Evolutionary conservation across 2,329 filamentous ascomycete species (phyloP), one percentile per base, ranked within the genome.

Genomic region (Aspergillus chevalieri): DNA sequence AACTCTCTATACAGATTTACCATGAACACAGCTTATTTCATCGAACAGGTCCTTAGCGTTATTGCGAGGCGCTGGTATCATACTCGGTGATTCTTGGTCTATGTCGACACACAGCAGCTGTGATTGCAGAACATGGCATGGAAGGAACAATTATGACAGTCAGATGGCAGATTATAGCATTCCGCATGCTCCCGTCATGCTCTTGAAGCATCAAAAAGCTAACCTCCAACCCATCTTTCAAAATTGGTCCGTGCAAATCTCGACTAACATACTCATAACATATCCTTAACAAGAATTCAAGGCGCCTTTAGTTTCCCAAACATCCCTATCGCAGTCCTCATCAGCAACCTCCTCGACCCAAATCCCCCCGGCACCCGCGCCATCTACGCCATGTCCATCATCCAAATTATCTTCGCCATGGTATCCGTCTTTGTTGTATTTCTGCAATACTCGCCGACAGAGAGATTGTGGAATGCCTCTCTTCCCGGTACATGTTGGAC

Each of bases 231-330:
- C 28, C 19, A 57, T 50, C 58, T 2, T 62, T 63, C 46, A 62
- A 63, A 36, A 64, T 63, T 26, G 59, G 60, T 53, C 28, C 2
- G 53, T 48, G 24, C 39, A 15, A 19, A 21, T 9, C 17, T 36
- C 17, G 34, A 41, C 28, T 15, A 24, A 12, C 15, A 36, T 15
- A 26, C 22, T 30, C 1, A 17, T 10, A 21, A 21, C 14, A 17
- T 6, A n/a, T 5, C 1, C 9, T 3, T 26, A n/a, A 48, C 14
- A 15, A 6, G 15, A 6, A 15, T 15, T 33, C 6, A 15, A 57
- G 55, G 52, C 4, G 47, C 60, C 17, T 65, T 58, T 45, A 63
- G 60, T 47, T 63, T 64, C 38, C 62, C 61, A 28, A 64, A 64
- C 47, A 62, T 64, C 45, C 57, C 59, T 14, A 63, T 63, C 50